Base-by-base conservation (phyloP, 805 yeast species). In the Vanderwaltozyma polyspora region DNA sequence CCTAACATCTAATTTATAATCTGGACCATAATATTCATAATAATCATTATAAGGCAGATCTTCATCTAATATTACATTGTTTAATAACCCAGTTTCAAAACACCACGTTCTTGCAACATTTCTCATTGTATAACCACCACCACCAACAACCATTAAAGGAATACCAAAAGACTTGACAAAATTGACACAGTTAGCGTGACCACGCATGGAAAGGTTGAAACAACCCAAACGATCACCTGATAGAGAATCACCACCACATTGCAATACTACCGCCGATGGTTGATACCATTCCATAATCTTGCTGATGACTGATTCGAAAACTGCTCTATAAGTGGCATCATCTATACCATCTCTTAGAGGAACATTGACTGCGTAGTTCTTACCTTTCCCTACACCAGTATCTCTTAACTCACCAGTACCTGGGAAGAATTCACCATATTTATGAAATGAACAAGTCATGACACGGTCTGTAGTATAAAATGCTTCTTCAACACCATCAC, bases 401-500 rank as follows among this genome's bases (percentile, higher is more conserved):
- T 89, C 98, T 48, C 87, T 83, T 33, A 86, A 70, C 46, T 83
- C 82, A 18, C 98, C 98, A 0, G 98, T 89, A 11, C 95, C 96
- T 3, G 98, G 98, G 69, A 89, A 89, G 55, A 85, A 89, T 57
- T 85, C 91, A 15, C 97, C 97, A 57, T 79, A 89, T 60, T 86
- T 89, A 67, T 87, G 97, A 68, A 87, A 87, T 9, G 93, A 80
- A 46, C 87, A 87, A 1, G 96, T 87, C 95, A 87, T 86, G 30
- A 87, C 97, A 40, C 97, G 66, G 58, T 87, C 97, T 2, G 95
- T 83, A 13, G 91, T 74, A 62, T 89, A 83, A 52, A 89, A 89
- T 1, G 96, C 96, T 59, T 89, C 97, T 58, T 89, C 95, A 14
- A 89, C 97, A 44, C 97, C 97, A 59, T 89, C 97, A 29, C 97